Percentiles rank a stretch among this genome's conserved stretches.
Evolutionary conservation across 352 stramenopile species (phyloP).

Genomic region (Phytophthora agathidicida): DNA sequence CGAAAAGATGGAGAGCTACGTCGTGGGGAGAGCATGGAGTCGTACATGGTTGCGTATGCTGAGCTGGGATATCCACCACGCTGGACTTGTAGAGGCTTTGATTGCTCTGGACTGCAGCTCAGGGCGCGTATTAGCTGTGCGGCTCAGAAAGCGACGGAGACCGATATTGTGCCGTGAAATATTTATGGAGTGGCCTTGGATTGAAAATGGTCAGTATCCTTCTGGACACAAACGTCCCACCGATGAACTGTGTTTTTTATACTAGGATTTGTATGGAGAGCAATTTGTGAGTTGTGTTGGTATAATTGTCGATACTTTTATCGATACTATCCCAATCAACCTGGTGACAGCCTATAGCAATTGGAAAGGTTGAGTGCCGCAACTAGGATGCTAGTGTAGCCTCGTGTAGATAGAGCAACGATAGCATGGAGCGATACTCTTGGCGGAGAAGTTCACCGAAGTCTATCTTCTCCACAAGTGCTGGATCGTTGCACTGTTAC

Average conservation of each 20-base stretch:
- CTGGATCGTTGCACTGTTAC: constrained; percentile 18
- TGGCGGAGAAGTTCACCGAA: too few relatives aligned
- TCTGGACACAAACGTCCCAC: constrained; percentile 19
- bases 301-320: too few relatives aligned
- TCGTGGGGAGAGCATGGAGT: neutral
- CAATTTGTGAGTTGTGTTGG: too few relatives aligned
- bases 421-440: too few relatives aligned
- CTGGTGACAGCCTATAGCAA: too few relatives aligned
- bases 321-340: too few relatives aligned
- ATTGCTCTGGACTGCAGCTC: constrained; percentile 15
- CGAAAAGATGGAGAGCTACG: too few relatives aligned
- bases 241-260: constrained; percentile 6
- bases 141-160: constrained; percentile 21
- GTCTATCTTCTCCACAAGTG: neutral
- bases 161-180: constrained; percentile 9
- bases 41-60: constrained; percentile 2
- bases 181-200: neutral
- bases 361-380: too few relatives aligned
- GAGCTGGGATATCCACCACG: neutral
- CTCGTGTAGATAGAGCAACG: too few relatives aligned
- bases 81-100: neutral
- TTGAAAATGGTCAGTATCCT: constrained; percentile 6
- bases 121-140: neutral
- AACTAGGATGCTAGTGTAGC: too few relatives aligned
- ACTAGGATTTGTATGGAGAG: neutral